Evolutionary conservation across 2,329 filamentous ascomycete genomes (phyloP).

Genomic region (Dactylonectria estremocensis): DNA sequence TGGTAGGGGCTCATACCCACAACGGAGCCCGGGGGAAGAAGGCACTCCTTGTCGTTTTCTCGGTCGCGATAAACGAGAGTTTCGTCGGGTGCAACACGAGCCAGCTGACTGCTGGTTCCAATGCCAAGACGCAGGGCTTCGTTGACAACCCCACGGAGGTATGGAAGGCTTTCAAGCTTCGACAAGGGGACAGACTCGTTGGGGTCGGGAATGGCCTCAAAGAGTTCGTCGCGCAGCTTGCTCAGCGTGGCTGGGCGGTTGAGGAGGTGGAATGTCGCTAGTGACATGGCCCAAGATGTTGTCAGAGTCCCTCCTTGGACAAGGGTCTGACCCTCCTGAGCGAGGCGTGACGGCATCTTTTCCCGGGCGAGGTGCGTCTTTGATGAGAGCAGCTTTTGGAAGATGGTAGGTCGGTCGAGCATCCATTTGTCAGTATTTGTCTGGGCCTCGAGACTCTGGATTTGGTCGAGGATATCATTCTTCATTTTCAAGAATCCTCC

Average conservation of each 20-base stretch:
- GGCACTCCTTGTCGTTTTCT: conserved; percentile 46
- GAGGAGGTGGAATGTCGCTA: conserved; percentile 55
- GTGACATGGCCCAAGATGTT: conserved; percentile 55
- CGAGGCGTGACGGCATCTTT: conserved; percentile 53
- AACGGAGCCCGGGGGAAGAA: conserved; percentile 52
- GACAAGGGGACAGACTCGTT: conserved; percentile 48
- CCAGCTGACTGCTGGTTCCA: conserved; percentile 62
- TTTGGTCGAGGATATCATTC: conserved; percentile 55
- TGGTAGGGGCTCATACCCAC: conserved; percentile 57
- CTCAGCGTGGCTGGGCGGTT: conserved; percentile 50
- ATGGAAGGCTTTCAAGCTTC: conserved; percentile 56
- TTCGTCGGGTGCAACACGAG: conserved; percentile 62
- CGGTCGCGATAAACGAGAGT: conserved; percentile 50
- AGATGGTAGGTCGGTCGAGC: conserved; percentile 56
- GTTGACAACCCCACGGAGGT: conserved; percentile 66
- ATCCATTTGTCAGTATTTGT: conserved; percentile 53
- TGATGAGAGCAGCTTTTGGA: conserved; percentile 53
- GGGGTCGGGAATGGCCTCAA: conserved; percentile 52
- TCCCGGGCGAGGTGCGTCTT: conserved; percentile 51
- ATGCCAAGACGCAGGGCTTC: conserved; percentile 67
- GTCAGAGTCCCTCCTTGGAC: conserved; percentile 59
- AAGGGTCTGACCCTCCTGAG: conserved; percentile 58
- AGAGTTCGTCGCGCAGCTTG: conserved; percentile 55
- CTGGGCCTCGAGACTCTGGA: conserved; percentile 54
- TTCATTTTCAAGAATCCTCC: conserved; percentile 58